Evolutionary conservation across 2,329 filamentous ascomycete genomes (phyloP).

Genomic region (Calonectria hawksworthii): DNA sequence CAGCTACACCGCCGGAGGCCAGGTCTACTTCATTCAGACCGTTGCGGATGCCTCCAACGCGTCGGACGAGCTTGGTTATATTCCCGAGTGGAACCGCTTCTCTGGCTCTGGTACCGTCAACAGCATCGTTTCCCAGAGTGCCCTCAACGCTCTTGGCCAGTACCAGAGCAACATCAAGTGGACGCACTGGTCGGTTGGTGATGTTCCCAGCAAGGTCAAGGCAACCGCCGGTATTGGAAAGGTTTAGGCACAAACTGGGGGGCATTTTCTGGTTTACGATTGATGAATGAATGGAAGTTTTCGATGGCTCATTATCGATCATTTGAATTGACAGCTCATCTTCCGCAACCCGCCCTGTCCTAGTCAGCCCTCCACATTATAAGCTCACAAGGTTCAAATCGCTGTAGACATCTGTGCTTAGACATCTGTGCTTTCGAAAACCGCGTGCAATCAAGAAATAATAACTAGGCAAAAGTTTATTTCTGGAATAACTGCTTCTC

Average conservation of each 20-base stretch:
- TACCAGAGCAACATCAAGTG: slow-evolving; percentile 27
- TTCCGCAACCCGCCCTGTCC: no score
- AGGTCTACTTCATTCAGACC: slow-evolving; percentile 44
- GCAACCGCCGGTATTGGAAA: slow-evolving; percentile 29
- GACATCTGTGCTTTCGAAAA: neutral
- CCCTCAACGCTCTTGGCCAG: slow-evolving; percentile 18
- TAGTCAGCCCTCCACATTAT: neutral
- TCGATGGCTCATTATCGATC: neutral
- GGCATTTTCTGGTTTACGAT: neutral
- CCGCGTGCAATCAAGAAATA: neutral
- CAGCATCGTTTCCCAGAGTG: slow-evolving; percentile 19
- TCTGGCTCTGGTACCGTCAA: slow-evolving; percentile 23
- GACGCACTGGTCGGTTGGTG: slow-evolving; percentile 22
- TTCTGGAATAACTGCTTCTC: neutral
- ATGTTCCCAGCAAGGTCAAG: slow-evolving; percentile 25
- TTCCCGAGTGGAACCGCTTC: slow-evolving; percentile 23
- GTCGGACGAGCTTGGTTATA: neutral
- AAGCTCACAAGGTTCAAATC: neutral
- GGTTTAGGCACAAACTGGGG: neutral
- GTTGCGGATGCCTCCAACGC: slow-evolving; percentile 36
- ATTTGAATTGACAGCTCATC: neutral
- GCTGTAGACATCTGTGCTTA: neutral
- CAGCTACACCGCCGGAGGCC: slow-evolving; percentile 31
- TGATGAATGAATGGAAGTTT: neutral
- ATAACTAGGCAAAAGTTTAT: neutral